Conservation (phyloP, 805 yeast genomes). For the Pachysolen tannophilus region DNA sequence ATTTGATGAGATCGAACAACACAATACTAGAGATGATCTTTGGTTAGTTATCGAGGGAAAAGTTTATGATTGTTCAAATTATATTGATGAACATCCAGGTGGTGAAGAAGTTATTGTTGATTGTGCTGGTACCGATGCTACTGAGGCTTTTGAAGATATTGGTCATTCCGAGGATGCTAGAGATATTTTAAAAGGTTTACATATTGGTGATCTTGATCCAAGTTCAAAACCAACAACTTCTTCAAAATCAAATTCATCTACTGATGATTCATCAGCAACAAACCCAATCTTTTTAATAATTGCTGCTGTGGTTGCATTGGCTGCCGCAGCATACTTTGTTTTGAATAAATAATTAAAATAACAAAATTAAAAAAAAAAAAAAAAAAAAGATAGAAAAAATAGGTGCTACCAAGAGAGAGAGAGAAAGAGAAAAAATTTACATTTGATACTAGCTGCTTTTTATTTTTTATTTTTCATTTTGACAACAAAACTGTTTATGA, state of each 20-base stretch:
- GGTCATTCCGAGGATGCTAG: slow-evolving; percentile 98
- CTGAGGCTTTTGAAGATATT: slow-evolving; percentile 73
- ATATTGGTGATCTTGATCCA: slow-evolving; percentile 75
- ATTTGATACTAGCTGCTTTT: no score
- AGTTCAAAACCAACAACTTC: slow-evolving; percentile 28
- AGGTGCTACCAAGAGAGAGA: neutral
- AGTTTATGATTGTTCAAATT: slow-evolving; percentile 68
- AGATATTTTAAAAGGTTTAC: slow-evolving; percentile 58
- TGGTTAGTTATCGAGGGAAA: slow-evolving; percentile 82
- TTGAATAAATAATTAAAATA: slow-evolving; percentile 5
- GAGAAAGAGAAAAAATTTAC: neutral
- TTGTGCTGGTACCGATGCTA: slow-evolving; percentile 74
- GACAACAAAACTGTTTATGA: no score
- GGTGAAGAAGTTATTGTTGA: slow-evolving; percentile 66
- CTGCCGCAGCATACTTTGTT: slow-evolving; percentile 34
- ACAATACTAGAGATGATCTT: slow-evolving; percentile 65
- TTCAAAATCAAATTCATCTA: slow-evolving; percentile 11
- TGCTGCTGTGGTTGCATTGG: slow-evolving; percentile 29
- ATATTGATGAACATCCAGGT: slow-evolving; percentile 71
- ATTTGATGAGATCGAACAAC: slow-evolving; percentile 62
- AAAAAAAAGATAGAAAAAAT: neutral
- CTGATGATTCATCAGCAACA: slow-evolving; percentile 12
- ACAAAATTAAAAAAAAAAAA: neutral
- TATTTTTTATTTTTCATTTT: no score
- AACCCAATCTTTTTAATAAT: slow-evolving; percentile 24